Base-by-base conservation (phyloP, 768 basidiomycete genomes). In the Panaeolus cyanescens region DNA sequence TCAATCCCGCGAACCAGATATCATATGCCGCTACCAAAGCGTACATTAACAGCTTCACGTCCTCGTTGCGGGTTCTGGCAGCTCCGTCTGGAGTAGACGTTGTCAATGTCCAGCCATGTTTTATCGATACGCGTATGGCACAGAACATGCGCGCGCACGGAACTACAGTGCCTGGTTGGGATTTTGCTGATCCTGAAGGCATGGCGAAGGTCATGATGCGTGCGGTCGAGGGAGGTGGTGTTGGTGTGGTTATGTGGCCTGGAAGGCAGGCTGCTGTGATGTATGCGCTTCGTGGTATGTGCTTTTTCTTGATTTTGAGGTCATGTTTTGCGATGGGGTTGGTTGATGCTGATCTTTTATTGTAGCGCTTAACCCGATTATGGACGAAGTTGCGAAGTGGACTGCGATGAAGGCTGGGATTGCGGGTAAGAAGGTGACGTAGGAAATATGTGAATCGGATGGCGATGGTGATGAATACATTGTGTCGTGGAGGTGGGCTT, bases 1-100 rank as follows among this genome's bases (percentile, higher is more conserved):
- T 65, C 62, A 63, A 59, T n/a, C 72, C 75, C 2, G 70, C 72
- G 30, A 74, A 74, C 62, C 74, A 73, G 69, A 72, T 76, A 17
- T 63, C 69, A 20, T 72, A 73, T 59, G 67, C 71, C 2, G 70
- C 75, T 17, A 74, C 70, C 32, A 74, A 74, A 32, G 58, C 73
- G 0, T 74, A 74, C 57, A 62, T 76, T 60, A 72, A 73, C 58
- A 74, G 69, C 5, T 74, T 76, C 59, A 58, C 67, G 1, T 64
- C 67, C 3, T 71, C 70, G 9, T 69, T 76, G 20, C 72, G 72
- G 55, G 58, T 70, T 13, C 63, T 74, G 9, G 75, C 71, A 2
- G 64, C 68, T 1, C 64, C 67, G 0, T 61, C 28, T 25, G 69
- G 68, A 5, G 55, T 72, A 10, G 71, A 75, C 12, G 71, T 73